These are phyloP conservation scores for Bolboschoenus planiculmis DNA, from an alignment of 176 grass and related monocot species.

Conservation along the genomic window DNA sequence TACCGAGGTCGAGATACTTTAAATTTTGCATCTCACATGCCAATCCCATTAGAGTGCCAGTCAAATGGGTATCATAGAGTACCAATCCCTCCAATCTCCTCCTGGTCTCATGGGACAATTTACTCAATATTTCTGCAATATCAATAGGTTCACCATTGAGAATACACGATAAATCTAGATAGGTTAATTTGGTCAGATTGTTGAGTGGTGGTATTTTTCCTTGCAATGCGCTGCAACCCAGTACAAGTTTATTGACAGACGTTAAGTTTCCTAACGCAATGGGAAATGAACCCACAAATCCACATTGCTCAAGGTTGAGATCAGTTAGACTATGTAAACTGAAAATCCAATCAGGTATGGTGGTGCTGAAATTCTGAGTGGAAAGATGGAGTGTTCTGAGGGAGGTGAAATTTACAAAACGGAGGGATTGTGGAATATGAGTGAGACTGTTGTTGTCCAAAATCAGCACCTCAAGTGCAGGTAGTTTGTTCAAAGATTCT, in stretches of 20 bases:
- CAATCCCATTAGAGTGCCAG: slow-evolving; percentile 1
- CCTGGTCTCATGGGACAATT: neutral
- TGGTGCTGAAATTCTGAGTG: neutral
- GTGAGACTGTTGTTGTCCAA: slow-evolving; percentile 1
- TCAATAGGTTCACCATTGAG: neutral
- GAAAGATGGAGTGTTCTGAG: neutral
- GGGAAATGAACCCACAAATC: neutral
- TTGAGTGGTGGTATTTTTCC: slow-evolving; percentile 6
- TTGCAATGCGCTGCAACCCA: neutral
- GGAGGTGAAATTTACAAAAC: neutral
- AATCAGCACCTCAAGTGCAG: neutral
- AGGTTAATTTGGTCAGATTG: neutral
- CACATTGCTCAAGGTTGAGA: neutral
- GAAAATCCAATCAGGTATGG: neutral
- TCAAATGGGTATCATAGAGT: slow-evolving; percentile 3
- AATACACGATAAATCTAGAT: neutral
- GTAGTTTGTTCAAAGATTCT: neutral
- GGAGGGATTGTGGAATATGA: neutral
- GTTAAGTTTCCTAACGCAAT: neutral
- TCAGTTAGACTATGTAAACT: neutral
- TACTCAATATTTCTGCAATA: neutral
- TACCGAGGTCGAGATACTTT: neutral
- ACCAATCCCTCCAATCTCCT: neutral
- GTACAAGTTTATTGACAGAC: neutral
- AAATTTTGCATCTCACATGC: neutral